Evolutionary conservation across 1,284 basidiomycete genomes (phyloP).

Genomic region (Malassezia furfur): DNA sequence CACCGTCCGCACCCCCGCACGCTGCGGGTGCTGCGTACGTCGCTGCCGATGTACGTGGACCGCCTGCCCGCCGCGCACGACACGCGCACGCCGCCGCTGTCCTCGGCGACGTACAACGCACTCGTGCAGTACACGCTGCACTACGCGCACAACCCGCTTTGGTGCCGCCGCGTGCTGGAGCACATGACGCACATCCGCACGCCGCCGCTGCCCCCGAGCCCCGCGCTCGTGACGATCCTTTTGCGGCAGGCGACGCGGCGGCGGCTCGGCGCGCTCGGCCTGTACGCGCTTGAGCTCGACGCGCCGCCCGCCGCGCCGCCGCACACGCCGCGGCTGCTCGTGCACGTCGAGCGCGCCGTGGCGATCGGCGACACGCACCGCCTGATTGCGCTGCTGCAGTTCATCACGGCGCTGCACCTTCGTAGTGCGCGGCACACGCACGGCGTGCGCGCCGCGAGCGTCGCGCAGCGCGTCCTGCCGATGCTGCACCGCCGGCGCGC

Average conservation of each 20-base stretch:
- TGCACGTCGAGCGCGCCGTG: constrained; percentile 11
- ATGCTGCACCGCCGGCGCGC: not conserved
- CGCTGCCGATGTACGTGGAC: constrained; percentile 3
- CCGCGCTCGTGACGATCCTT: constrained; percentile 12
- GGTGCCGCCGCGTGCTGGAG: constrained; percentile 13
- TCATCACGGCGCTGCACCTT: constrained; percentile 4
- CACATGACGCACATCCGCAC: constrained; percentile 13
- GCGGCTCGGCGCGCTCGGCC: not conserved
- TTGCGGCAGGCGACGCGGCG: constrained; percentile 8
- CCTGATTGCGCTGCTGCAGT: constrained; percentile 8
- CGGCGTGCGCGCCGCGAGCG: constrained; percentile 5
- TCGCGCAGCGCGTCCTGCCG: constrained; percentile 1
- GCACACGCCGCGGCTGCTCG: constrained; percentile 2
- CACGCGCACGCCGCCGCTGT: not conserved
- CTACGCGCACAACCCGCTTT: constrained; percentile 2
- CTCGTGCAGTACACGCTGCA: constrained; percentile 13
- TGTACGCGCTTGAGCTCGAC: constrained; percentile 8
- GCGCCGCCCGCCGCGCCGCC: not conserved
- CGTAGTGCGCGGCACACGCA: not conserved
- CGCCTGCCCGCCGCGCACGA: not conserved
- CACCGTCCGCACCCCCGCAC: not conserved
- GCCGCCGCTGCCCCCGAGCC: constrained; percentile 5
- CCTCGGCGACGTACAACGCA: constrained; percentile 8
- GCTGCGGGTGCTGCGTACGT: not conserved
- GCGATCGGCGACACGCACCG: constrained; percentile 3